Conservation (phyloP, 2,329 filamentous ascomycete species). For the Apiospora sp. region DNA sequence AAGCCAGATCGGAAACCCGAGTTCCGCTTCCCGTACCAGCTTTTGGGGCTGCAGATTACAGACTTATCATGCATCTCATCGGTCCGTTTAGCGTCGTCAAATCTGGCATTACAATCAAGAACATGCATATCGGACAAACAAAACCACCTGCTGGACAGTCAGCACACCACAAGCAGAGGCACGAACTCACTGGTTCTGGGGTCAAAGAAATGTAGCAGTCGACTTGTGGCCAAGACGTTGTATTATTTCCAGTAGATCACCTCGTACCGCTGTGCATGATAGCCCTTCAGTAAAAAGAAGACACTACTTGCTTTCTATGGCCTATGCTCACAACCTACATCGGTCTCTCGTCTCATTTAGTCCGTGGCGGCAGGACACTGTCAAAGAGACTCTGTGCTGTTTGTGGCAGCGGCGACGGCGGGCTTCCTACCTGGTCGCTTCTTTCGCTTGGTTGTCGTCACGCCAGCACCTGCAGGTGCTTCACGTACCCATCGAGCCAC, state of each 20-base stretch:
- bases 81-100: conserved; percentile 3
- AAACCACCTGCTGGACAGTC: conserved; percentile 1
- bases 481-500: conserved; percentile 75
- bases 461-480: conserved; percentile 52
- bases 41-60: neutral
- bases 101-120: neutral
- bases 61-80: neutral
- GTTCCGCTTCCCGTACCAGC: conserved; percentile 2
- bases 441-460: conserved; percentile 40
- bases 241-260: neutral
- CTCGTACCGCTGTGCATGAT: neutral
- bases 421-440: conserved; percentile 32
- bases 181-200: conserved; percentile 2
- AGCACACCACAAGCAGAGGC: conserved; percentile 14
- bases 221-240: conserved; percentile 12
- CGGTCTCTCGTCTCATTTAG: neutral
- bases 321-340: neutral
- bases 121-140: neutral
- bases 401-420: neutral
- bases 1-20: neutral
- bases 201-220: neutral
- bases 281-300: neutral
- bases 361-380: neutral
- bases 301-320: conserved; percentile 14
- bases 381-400: conserved; percentile 17